Evolutionary conservation across 768 basidiomycete species (phyloP), one percentile per base, ranked within the genome.

Genomic region (Albatrellus ellisii): DNA sequence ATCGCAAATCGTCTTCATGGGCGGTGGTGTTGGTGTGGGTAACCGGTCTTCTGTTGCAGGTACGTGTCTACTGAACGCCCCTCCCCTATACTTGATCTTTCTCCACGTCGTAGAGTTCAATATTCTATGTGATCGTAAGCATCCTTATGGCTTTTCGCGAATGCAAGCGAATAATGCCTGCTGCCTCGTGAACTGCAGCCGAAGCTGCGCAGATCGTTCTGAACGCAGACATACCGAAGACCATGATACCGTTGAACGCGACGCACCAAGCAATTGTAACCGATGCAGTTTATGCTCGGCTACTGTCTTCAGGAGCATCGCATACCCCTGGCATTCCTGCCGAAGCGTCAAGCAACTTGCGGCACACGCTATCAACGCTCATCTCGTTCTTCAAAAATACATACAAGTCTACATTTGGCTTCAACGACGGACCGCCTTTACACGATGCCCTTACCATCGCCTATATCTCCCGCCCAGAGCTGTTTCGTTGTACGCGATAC

Each of bases 241-340:
- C 64, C 12, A 88, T 88, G 87, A 73, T 89, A 21, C 85, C 86
- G 0, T 71, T 94, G 50, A 91, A 94, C 53, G 81, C 90, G 14
- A 86, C 89, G 2, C 90, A 92, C 56, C 80, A 74, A 0, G 85
- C 83, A 3, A 82, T 92, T 47, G 79, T 85, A 33, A 80, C 75
- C 2, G 55, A 60, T 17, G 52, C 58, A 8, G 60, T 79, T 25
- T 79, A 79, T 49, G 45, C 60, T 0, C 60, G 62, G 17, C 63
- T 91, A 2, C 68, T 86, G 24, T 53, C 59, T 15, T 11, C 32
- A 36, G 11, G 24, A 6, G 4, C 67, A 64, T 1, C 50, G 44
- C 38, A 15, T 17, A 29, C 17, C 33, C 42, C 14, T n/a, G 35
- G 20, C 1, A 12, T 8, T 6, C 34, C 34, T 2, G 18, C 34